phyloP scores from a whole-genome alignment of 345 rosid genomes.

The Rhodamnia rubescens region DNA sequence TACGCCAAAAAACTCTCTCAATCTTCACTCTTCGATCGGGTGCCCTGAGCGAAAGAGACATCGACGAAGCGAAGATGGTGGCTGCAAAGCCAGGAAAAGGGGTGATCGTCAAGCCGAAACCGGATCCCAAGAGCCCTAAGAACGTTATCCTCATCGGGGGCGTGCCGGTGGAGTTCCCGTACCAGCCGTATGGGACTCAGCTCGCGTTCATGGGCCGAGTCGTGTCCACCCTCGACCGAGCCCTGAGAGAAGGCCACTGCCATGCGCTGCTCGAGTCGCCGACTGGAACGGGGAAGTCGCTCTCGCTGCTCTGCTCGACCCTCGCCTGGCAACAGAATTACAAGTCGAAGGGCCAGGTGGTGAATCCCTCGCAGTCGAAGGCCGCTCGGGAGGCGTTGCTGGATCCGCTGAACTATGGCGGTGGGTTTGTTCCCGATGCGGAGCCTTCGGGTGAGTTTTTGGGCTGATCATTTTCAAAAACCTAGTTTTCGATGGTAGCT shows the following conservation, averaged over 20 bases:
- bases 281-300: slow-evolving; percentile 93
- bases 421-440: slow-evolving; percentile 80
- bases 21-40: background rate
- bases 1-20: background rate
- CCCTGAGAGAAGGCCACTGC: slow-evolving; percentile 71
- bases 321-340: slow-evolving; percentile 85
- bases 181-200: slow-evolving; percentile 93
- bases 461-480: background rate
- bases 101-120: background rate
- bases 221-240: slow-evolving; percentile 85
- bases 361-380: slow-evolving; percentile 30
- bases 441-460: slow-evolving; percentile 50
- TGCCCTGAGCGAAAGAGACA: background rate
- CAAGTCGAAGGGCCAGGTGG: slow-evolving; percentile 24
- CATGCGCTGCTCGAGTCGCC: slow-evolving; percentile 95
- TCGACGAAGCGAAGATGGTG: slow-evolving; percentile 17
- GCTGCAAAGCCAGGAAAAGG: slow-evolving; percentile 5
- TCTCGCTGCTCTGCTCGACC: slow-evolving; percentile 89
- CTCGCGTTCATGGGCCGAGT: slow-evolving; percentile 92
- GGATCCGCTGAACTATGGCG: slow-evolving; percentile 81
- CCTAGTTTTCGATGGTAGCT: background rate
- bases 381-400: slow-evolving; percentile 53
- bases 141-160: slow-evolving; percentile 58
- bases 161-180: slow-evolving; percentile 73
- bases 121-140: slow-evolving; percentile 11